These are phyloP conservation scores for Falciphora oryzae DNA, from an alignment of 2,329 filamentous ascomycete species.

Conservation along the genomic window DNA sequence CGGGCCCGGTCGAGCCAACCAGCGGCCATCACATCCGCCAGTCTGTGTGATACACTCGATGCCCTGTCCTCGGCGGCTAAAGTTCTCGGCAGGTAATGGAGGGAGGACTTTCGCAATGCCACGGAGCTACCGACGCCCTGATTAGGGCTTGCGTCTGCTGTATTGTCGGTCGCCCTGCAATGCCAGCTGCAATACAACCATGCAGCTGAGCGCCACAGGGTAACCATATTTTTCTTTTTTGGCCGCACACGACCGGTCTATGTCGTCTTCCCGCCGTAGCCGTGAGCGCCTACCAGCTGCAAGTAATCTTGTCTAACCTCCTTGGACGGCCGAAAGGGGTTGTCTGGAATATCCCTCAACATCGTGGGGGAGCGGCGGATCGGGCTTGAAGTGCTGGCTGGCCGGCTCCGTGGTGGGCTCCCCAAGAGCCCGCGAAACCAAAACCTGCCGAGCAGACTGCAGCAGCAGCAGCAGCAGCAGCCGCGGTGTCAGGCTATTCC, in stretches of 20 bases:
- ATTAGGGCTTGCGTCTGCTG: no score
- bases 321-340: no score
- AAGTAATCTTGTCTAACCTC: background rate
- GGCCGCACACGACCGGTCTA: background rate
- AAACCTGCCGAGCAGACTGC: background rate
- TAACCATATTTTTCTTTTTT: background rate
- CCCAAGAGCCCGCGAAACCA: background rate
- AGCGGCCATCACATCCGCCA: background rate
- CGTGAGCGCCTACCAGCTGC: background rate
- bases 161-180: background rate
- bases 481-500: background rate
- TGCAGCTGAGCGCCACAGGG: background rate
- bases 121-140: background rate
- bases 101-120: background rate
- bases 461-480: background rate
- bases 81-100: background rate
- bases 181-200: background rate
- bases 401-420: background rate
- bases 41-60: background rate
- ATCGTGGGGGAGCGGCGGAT: background rate
- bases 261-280: background rate
- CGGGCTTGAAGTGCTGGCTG: background rate
- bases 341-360: background rate
- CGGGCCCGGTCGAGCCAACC: background rate
- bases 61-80: background rate